Evolutionary conservation across 2,329 filamentous ascomycete species (phyloP), one percentile per base, ranked within the genome.

Genomic region (Penicillium sp.): DNA sequence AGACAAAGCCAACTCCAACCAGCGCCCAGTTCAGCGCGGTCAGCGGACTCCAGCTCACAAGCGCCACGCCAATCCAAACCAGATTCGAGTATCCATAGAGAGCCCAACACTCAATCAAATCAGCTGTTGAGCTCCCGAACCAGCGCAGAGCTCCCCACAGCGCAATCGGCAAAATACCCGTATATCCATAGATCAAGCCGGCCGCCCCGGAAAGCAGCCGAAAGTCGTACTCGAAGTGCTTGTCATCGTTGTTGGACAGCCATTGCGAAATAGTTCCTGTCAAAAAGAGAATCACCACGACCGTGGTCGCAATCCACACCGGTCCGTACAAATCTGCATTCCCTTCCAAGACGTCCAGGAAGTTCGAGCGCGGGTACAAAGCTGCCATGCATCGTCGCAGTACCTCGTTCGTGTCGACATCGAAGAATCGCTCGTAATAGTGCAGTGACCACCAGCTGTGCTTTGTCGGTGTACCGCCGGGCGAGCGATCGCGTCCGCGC

Each of bases 371-470:
- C 30, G 92, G 92, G 66, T 84, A 95, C 26, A 96, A 71, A n/a
- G 90, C 82, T 1, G 88, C 84, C 65, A 81, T 82, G 68, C 92
- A 96, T 50, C 92, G 84, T 57, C 82, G 75, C 39, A 95, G 70
- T 13, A 98, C 89, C 36, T 92, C 85, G 43, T 78, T 82, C 1
- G 92, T 96, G 68, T 98, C 92, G 48, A 98, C 90, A 61, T 98
- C 92, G 70, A 98, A 98, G 77, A 92, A 96, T 69, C 95, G 92
- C 39, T 88, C 80, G 71, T 98, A 98, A 73, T 95, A 98, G 41
- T 80, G 80, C 46, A 96, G 73, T 30, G 81, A 81, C 92, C 92
- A 98, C 48, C 96, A 84, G 70, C 83, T 88, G 58, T 85, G 85
- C 69, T 96, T 96, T 44, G 77, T 75, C 11, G 67, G 67, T n/a